Conservation (phyloP, 768 basidiomycete species). For the Jaapia argillacea region DNA sequence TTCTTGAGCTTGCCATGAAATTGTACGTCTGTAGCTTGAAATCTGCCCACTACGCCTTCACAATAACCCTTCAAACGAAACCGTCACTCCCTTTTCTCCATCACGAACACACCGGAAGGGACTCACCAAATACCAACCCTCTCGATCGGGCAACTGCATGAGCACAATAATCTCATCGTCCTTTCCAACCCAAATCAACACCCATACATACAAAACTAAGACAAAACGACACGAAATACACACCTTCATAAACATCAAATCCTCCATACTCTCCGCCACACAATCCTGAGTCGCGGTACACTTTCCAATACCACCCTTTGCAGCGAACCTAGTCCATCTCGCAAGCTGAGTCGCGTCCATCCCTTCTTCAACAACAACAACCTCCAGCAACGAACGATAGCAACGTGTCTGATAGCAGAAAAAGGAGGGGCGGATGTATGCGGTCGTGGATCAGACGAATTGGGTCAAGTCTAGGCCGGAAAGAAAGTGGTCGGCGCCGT, state of each 20-base stretch:
- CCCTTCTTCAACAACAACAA: no score
- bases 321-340: conserved; percentile 78
- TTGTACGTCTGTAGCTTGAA: conserved; percentile 49
- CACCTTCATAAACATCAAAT: conserved; percentile 84
- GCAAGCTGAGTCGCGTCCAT: conserved; percentile 70
- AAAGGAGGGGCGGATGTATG: no score
- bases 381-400: no score
- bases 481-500: no score
- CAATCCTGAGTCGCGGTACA: conserved; percentile 70
- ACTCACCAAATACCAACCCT: conserved; percentile 56
- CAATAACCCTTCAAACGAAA: conserved; percentile 56
- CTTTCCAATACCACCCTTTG: conserved; percentile 77
- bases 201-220: background rate
- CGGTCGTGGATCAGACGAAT: no score
- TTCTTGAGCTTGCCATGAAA: conserved; percentile 73
- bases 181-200: conserved; percentile 22
- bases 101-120: background rate
- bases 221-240: no score
- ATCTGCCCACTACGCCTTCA: conserved; percentile 79
- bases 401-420: no score
- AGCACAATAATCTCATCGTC: conserved; percentile 74
- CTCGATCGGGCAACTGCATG: conserved; percentile 50
- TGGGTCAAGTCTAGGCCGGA: no score
- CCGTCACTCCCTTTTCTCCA: background rate
- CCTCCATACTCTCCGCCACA: conserved; percentile 60